phyloP scores from a whole-genome alignment of 2,329 filamentous ascomycete species.

The Teratosphaeriaceae sp. region DNA sequence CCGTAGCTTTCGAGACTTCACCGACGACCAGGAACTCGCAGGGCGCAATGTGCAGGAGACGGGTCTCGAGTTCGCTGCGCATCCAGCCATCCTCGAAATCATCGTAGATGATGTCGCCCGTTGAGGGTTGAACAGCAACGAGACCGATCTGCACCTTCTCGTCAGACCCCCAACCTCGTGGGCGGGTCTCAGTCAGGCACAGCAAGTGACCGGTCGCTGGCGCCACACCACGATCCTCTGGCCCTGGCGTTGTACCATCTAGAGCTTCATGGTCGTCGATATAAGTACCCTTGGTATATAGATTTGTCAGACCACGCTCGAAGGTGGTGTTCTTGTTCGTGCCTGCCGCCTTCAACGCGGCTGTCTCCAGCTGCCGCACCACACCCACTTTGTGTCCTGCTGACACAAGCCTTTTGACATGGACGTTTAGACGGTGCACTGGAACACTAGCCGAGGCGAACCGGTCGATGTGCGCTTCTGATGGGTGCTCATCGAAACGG shows the following conservation, averaged over 20 bases:
- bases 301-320: slow-evolving; percentile 82
- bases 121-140: slow-evolving; percentile 89
- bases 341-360: slow-evolving; percentile 88
- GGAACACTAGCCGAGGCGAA: slow-evolving; percentile 97
- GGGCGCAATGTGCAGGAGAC: slow-evolving; percentile 89
- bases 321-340: slow-evolving; percentile 94
- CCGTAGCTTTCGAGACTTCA: slow-evolving; percentile 79
- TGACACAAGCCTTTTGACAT: slow-evolving; percentile 85
- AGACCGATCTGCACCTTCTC: slow-evolving; percentile 91
- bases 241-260: slow-evolving; percentile 49
- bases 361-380: slow-evolving; percentile 89
- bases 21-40: slow-evolving; percentile 94
- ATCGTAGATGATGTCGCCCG: slow-evolving; percentile 93
- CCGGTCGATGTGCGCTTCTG: slow-evolving; percentile 82
- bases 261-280: slow-evolving; percentile 87
- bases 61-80: slow-evolving; percentile 90
- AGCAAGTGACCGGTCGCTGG: slow-evolving; percentile 77
- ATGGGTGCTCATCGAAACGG: slow-evolving; percentile 87
- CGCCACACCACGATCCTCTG: slow-evolving; percentile 47
- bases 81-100: slow-evolving; percentile 97
- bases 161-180: slow-evolving; percentile 75
- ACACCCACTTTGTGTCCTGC: slow-evolving; percentile 96
- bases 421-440: slow-evolving; percentile 82
- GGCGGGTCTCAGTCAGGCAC: slow-evolving; percentile 79
- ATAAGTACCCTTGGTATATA: slow-evolving; percentile 98